Conservation (phyloP, 2,329 filamentous ascomycete species). For the Fusarium tanahbumbuense region DNA sequence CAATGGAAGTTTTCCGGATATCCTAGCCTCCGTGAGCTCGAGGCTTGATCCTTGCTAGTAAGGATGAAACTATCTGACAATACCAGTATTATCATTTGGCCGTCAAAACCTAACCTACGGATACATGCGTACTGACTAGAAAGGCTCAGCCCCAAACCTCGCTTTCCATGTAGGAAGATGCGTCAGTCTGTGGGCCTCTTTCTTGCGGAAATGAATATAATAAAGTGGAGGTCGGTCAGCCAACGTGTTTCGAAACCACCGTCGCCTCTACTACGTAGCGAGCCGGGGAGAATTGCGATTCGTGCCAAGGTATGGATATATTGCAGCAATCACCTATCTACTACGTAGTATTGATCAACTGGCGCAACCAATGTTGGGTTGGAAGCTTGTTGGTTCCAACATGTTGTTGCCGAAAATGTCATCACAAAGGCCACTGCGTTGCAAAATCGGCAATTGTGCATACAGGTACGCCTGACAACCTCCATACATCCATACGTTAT, state of each 20-base stretch:
- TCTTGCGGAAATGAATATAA: conserved; percentile 16
- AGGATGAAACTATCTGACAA: conserved; percentile 9
- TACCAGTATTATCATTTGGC: conserved; percentile 9
- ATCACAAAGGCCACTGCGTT: conserved; percentile 8
- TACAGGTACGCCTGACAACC: conserved; percentile 3
- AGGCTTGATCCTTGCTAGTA: conserved; percentile 20
- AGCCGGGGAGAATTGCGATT: conserved; percentile 28
- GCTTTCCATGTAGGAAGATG: conserved; percentile 26
- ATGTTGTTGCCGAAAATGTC: conserved; percentile 14
- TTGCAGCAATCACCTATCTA: background rate
- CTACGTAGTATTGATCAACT: background rate
- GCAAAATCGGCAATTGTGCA: conserved; percentile 1
- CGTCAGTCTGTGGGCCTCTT: conserved; percentile 34
- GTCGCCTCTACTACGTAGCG: conserved; percentile 25
- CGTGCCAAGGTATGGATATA: background rate
- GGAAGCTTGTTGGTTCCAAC: conserved; percentile 3
- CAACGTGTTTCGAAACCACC: conserved; percentile 45
- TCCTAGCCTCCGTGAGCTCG: conserved; percentile 19
- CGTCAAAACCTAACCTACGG: background rate
- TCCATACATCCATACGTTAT: background rate
- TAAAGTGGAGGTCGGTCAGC: conserved; percentile 39
- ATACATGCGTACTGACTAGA: conserved; percentile 1
- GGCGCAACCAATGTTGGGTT: background rate
- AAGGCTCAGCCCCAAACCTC: conserved; percentile 22
- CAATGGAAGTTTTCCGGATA: conserved; percentile 18